Evolutionary conservation across 805 yeast genomes (phyloP), one percentile per base, ranked within the genome.

Genomic region (Lipomyces oligophaga): DNA sequence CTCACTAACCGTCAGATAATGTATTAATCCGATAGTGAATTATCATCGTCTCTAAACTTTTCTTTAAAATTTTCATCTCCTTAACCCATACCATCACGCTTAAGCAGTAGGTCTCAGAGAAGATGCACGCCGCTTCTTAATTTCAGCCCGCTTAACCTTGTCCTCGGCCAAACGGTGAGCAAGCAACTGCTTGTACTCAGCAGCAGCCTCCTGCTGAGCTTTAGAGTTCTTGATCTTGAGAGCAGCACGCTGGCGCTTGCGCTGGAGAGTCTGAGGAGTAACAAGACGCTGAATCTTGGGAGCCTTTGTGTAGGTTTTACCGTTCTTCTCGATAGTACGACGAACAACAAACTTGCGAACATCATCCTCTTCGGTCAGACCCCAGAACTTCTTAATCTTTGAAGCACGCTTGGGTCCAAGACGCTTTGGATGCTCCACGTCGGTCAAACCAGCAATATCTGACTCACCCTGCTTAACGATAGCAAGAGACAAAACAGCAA

Each of bases 341-440:
- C 97, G 93, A 71, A 93, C 82, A 66, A 93, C 98, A 76, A 80
- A 93, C 76, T 79, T 76, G 72, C 85, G 81, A 61, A 85, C 90
- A 67, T 85, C 95, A 67, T 85, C 94, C 73, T 85, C 95, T 79
- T 86, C 85, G 76, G 94, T 71, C 68, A 87, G 84, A 78, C 97
- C 97, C 72, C 86, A 93, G 95, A 93, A 93, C 78, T 93, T 90
- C 85, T 97, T 89, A 76, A 93, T 93, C 90, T 90, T 77, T 94
- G 88, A 90, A 71, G 98, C 98, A 85, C 98, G 88, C 95, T 93
- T 93, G 77, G 98, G 98, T 71, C 98, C 98, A 71, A 93, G 83
- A 82, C 97, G 89, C 84, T 90, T 93, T 78, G 98, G 96, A 69
- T 83, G 83, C 71, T 89, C 81, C 68, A 80, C 67, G 73, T 93